A percentile compares a stretch with the other conserved stretches of the same genome.
phyloP scores from a whole-genome alignment of 495 filamentous ascomycete species.

The Neurospora intermedia region DNA sequence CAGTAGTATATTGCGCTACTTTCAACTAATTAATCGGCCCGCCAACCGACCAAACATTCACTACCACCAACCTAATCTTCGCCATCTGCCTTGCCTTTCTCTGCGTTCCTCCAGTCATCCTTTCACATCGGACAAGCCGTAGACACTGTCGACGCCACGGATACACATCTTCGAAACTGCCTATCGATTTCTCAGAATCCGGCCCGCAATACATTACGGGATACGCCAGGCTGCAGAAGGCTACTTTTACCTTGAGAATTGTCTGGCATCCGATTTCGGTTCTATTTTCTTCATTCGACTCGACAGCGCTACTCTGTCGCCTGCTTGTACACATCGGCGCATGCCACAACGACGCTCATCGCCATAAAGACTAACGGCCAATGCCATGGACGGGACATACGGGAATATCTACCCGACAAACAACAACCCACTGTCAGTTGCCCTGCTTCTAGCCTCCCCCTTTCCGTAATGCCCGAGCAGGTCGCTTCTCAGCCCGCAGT shows the following conservation, averaged over 20 bases:
- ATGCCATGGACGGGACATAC: constrained; percentile 24
- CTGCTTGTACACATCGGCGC: background rate
- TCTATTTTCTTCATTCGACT: background rate
- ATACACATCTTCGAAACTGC: background rate
- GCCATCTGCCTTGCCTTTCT: background rate
- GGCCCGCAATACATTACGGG: background rate
- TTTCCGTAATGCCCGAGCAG: background rate
- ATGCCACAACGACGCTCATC: background rate
- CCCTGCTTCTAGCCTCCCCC: background rate
- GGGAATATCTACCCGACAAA: constrained; percentile 20
- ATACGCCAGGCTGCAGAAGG: background rate
- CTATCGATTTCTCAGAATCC: background rate
- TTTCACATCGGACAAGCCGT: background rate
- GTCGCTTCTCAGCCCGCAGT: background rate
- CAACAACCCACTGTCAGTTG: constrained; percentile 2
- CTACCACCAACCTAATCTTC: background rate
- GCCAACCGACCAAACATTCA: background rate
- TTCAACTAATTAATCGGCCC: background rate
- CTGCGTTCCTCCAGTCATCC: background rate
- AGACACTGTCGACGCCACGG: background rate
- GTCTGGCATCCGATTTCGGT: background rate
- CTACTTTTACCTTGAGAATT: background rate
- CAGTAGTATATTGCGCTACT: background rate
- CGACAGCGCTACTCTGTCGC: background rate
- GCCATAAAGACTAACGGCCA: background rate